These are phyloP conservation scores for Saccharomycopsis fibuligera DNA, from an alignment of 805 yeast species.

Conservation along the genomic window DNA sequence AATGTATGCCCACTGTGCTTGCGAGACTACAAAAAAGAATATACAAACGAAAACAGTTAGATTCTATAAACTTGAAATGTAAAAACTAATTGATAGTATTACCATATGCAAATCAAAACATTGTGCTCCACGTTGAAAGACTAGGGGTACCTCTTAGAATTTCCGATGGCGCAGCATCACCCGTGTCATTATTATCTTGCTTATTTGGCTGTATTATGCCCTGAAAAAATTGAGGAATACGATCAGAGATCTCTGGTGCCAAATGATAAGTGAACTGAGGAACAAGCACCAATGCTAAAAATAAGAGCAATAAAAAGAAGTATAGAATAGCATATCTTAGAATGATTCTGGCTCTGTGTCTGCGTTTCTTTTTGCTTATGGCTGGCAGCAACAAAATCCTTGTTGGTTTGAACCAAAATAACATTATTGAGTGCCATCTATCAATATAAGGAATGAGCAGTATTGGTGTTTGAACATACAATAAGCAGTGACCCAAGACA, in stretches of 20 bases:
- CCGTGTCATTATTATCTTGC: slow-evolving; percentile 65
- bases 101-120: too few relatives aligned
- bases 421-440: slow-evolving; percentile 96
- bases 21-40: too few relatives aligned
- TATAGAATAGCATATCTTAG: slow-evolving; percentile 83
- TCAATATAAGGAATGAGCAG: slow-evolving; percentile 82
- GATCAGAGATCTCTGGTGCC: slow-evolving; percentile 32
- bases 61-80: too few relatives aligned
- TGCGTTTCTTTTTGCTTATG: slow-evolving; percentile 92
- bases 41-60: too few relatives aligned
- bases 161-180: slow-evolving; percentile 25
- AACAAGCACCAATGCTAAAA: slow-evolving; percentile 74
- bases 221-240: slow-evolving; percentile 35
- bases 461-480: slow-evolving; percentile 86
- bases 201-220: slow-evolving; percentile 88
- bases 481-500: slow-evolving; percentile 80
- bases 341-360: slow-evolving; percentile 95
- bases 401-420: slow-evolving; percentile 97
- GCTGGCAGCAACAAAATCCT: slow-evolving; percentile 98
- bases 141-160: slow-evolving; percentile 45
- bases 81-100: too few relatives aligned
- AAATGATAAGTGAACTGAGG: slow-evolving; percentile 81
- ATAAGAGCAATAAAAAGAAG: slow-evolving; percentile 61
- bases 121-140: slow-evolving; percentile 49
- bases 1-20: too few relatives aligned